Conservation (phyloP, 140 eudicot species). For the Senecio squalidus region DNA sequence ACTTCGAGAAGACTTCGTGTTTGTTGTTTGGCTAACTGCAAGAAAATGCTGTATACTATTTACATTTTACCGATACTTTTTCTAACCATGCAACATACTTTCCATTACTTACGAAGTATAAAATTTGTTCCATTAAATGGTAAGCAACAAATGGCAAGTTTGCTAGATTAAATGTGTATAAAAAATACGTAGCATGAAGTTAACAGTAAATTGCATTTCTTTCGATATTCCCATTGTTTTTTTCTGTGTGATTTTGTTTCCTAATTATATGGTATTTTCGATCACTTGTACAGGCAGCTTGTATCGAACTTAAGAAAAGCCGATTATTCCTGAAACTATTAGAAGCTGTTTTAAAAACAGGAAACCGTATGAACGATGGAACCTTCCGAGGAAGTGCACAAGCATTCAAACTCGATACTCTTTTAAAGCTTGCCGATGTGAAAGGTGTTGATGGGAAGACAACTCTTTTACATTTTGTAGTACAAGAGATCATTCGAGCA, state of each 20-base stretch:
- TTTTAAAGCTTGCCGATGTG: constrained; percentile 80
- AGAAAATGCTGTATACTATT: too few species aligned
- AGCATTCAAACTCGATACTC: constrained; percentile 95
- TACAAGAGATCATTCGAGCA: constrained; percentile 83
- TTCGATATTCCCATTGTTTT: too few species aligned
- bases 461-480: constrained; percentile 89
- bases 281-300: constrained; percentile 64
- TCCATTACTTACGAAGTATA: too few species aligned
- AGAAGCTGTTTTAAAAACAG: constrained; percentile 95
- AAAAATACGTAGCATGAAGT: too few species aligned
- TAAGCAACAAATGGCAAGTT: too few species aligned
- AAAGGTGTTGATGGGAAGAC: constrained; percentile 93
- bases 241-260: not conserved
- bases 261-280: not conserved
- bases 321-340: constrained; percentile 83
- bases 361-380: constrained; percentile 95
- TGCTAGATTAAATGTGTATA: too few species aligned
- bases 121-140: too few species aligned
- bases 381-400: constrained; percentile 98
- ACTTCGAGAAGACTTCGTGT: too few species aligned
- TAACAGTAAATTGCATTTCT: not conserved
- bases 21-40: too few species aligned
- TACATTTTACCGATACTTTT: too few species aligned
- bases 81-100: too few species aligned
- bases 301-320: constrained; percentile 64